These are phyloP conservation scores for Fistulina hepatica DNA, from an alignment of 1,284 basidiomycete genomes.

Conservation along the genomic window DNA sequence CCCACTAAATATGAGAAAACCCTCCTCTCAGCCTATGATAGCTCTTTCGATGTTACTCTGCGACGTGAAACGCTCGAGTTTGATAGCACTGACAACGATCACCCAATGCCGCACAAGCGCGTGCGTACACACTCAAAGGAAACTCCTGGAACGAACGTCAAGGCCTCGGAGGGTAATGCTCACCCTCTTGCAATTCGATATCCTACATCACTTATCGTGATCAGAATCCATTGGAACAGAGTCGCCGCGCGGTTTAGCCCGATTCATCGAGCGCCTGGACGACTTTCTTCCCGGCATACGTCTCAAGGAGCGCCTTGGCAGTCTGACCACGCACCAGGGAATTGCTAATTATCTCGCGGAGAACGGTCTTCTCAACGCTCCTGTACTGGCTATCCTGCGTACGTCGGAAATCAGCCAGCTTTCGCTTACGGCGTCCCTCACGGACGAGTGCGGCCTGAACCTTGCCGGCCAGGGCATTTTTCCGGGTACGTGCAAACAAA, in stretches of 20 bases:
- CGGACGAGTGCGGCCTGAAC: conserved; percentile 38
- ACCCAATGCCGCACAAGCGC: conserved; percentile 14
- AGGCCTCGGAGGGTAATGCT: conserved; percentile 16
- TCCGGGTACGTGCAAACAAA: conserved; percentile 30
- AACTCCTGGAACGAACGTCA: conserved; percentile 6
- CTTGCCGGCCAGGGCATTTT: conserved; percentile 31
- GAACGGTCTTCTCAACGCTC: conserved; percentile 32
- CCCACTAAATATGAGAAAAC: conserved; percentile 31
- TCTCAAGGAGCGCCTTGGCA: conserved; percentile 30
- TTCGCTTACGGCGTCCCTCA: conserved; percentile 33
- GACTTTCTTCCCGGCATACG: conserved; percentile 34
- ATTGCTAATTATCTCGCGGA: conserved; percentile 33
- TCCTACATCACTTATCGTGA: conserved; percentile 6
- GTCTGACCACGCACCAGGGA: conserved; percentile 28
- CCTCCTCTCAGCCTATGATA: conserved; percentile 29
- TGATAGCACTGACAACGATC: background rate
- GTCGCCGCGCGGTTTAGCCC: conserved; percentile 27
- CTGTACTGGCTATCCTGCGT: conserved; percentile 28
- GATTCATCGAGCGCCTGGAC: conserved; percentile 29
- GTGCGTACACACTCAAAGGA: conserved; percentile 10
- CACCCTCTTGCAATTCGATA: conserved; percentile 21
- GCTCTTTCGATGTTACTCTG: conserved; percentile 35
- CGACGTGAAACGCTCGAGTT: conserved; percentile 29
- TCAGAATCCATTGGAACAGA: conserved; percentile 29
- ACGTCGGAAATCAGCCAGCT: conserved; percentile 29